phyloP scores from a whole-genome alignment of 2,329 filamentous ascomycete species.

The Hawksworthiomyces lignivorus region DNA sequence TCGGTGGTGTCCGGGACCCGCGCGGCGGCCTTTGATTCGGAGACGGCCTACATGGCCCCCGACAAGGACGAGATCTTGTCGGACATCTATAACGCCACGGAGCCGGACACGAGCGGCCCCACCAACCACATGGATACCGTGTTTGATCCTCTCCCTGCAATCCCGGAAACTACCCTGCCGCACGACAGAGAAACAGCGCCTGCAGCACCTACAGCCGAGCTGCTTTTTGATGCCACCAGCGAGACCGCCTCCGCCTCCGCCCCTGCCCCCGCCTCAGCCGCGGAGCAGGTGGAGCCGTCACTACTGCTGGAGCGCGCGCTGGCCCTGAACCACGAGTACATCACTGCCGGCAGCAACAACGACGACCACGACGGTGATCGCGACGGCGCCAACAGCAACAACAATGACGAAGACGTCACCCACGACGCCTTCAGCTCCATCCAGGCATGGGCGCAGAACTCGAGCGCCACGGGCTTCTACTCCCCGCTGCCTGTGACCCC shows the following conservation, averaged over 20 bases:
- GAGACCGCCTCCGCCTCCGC: neutral
- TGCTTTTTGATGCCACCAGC: conserved; percentile 14
- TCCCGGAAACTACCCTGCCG: neutral
- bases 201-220: conserved; percentile 6
- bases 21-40: conserved; percentile 16
- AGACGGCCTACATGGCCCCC: conserved; percentile 32
- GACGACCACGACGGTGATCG: conserved; percentile 37
- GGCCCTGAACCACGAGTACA: conserved; percentile 37
- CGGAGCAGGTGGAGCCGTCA: neutral
- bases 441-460: conserved; percentile 55
- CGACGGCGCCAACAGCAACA: conserved; percentile 45
- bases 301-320: conserved; percentile 30
- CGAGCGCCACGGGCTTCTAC: conserved; percentile 45
- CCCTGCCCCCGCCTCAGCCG: neutral
- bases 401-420: no score
- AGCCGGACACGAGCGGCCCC: conserved; percentile 22
- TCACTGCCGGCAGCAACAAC: conserved; percentile 43
- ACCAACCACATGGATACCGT: conserved; percentile 4
- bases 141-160: conserved; percentile 8
- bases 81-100: conserved; percentile 38
- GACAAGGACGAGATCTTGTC: conserved; percentile 41
- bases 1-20: neutral
- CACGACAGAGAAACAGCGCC: neutral
- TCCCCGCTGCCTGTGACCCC: conserved; percentile 51
- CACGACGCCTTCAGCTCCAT: conserved; percentile 51